A percentile compares a stretch with the other conserved stretches of the same genome.
Conservation (phyloP, 1,139 yeast species). For the Pichia sp. region DNA sequence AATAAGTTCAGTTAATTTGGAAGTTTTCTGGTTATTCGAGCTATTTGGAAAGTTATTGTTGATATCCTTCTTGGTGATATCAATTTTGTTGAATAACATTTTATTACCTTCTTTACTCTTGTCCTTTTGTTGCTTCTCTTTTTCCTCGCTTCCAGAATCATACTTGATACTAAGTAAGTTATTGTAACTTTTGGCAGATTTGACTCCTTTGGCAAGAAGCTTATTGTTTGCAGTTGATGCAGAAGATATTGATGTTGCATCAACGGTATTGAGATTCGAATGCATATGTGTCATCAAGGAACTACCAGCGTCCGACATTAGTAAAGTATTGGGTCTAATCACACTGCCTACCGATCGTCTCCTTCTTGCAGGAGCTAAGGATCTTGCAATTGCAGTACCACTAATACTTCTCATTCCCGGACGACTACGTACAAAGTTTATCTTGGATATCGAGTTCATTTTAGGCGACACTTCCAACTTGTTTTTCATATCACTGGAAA, state of each 20-base stretch:
- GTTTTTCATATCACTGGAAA: background rate
- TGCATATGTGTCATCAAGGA: background rate
- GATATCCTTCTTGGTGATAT: background rate
- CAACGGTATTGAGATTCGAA: background rate
- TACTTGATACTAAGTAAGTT: constrained; percentile 1
- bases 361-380: background rate
- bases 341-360: constrained; percentile 1
- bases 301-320: background rate
- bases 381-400: background rate
- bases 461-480: background rate
- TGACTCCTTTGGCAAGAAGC: background rate
- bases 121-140: background rate
- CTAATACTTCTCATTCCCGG: constrained; percentile 12
- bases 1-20: constrained; percentile 41
- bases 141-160: background rate
- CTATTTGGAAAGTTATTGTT: background rate
- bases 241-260: background rate
- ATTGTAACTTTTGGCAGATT: constrained; percentile 7
- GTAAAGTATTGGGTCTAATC: background rate
- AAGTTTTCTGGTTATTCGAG: constrained; percentile 1
- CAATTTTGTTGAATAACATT: background rate
- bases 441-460: constrained; percentile 19
- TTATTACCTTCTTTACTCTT: constrained; percentile 7
- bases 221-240: background rate
- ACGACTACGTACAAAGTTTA: constrained; percentile 21